phyloP scores from a whole-genome alignment of 768 basidiomycete species.

The Candolleomyces aberdarensis region DNA sequence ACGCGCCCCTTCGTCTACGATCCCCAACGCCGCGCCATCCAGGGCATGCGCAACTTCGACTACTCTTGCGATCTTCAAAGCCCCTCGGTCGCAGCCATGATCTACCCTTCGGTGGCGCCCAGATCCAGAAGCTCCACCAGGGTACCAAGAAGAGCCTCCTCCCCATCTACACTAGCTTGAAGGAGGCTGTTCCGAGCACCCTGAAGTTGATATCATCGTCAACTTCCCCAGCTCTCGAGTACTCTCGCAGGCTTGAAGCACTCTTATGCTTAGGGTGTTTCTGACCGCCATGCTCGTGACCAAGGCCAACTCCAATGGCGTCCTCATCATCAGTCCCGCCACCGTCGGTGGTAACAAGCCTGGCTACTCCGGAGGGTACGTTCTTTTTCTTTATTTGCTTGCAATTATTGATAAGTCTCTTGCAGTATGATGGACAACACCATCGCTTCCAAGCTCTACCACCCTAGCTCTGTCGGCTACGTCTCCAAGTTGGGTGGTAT shows the following conservation, averaged over 20 bases:
- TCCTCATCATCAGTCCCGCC: conserved; percentile 85
- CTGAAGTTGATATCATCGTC: conserved; percentile 94
- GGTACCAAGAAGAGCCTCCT: conserved; percentile 98
- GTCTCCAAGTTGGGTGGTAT: conserved; percentile 99
- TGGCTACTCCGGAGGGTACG: conserved; percentile 94
- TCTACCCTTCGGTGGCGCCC: conserved; percentile 99
- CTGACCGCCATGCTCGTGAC: conserved; percentile 90
- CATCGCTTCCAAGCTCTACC: conserved; percentile 97
- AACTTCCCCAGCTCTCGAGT: conserved; percentile 95
- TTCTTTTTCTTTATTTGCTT: conserved; percentile 5
- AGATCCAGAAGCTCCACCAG: conserved; percentile 99
- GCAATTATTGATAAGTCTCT: background rate
- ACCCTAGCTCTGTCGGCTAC: conserved; percentile 94
- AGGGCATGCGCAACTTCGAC: conserved; percentile 96
- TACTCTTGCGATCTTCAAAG: conserved; percentile 91
- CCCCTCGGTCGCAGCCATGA: conserved; percentile 98
- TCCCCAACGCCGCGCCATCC: conserved; percentile 98
- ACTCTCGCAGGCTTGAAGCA: conserved; percentile 83
- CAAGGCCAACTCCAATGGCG: conserved; percentile 71
- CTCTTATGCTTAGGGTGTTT: conserved; percentile 99
- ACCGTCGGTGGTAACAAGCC: conserved; percentile 99
- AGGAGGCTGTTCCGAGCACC: conserved; percentile 92
- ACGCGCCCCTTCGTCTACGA: conserved; percentile 99
- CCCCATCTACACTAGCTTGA: conserved; percentile 93
- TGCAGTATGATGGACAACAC: conserved; percentile 99